Evolutionary conservation across 805 yeast genomes (phyloP).

Genomic region (Saccharomycopsis microspora): DNA sequence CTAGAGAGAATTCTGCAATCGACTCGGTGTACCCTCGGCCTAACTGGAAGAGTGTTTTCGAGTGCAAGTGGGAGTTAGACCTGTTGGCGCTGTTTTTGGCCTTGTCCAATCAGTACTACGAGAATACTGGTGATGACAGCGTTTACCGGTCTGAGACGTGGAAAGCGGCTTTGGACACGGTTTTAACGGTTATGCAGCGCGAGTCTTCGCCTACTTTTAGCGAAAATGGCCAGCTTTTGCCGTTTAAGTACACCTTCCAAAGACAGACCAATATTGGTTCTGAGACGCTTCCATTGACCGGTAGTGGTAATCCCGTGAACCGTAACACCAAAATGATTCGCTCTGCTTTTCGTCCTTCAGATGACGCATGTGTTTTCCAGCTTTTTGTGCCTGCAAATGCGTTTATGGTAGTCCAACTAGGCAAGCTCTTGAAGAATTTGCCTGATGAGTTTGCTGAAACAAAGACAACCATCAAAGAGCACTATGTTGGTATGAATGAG

Average conservation of each 20-base stretch:
- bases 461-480: neutral
- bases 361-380: slow-evolving; percentile 37
- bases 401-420: slow-evolving; percentile 55
- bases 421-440: slow-evolving; percentile 23
- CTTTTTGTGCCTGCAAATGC: slow-evolving; percentile 82
- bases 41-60: slow-evolving; percentile 64
- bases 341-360: slow-evolving; percentile 44
- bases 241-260: slow-evolving; percentile 54
- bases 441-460: slow-evolving; percentile 11
- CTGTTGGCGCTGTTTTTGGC: slow-evolving; percentile 76
- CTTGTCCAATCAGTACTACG: slow-evolving; percentile 58
- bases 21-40: slow-evolving; percentile 65
- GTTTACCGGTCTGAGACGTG: slow-evolving; percentile 33
- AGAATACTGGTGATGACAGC: slow-evolving; percentile 37
- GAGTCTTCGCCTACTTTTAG: slow-evolving; percentile 55
- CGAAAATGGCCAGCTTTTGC: slow-evolving; percentile 28
- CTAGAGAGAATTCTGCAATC: slow-evolving; percentile 36
- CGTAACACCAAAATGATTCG: slow-evolving; percentile 42
- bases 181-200: slow-evolving; percentile 42
- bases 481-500: slow-evolving; percentile 7
- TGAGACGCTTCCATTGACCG: slow-evolving; percentile 70
- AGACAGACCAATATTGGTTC: slow-evolving; percentile 66
- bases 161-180: slow-evolving; percentile 43
- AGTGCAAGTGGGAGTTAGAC: slow-evolving; percentile 84
- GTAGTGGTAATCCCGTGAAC: slow-evolving; percentile 78